Evolutionary conservation across 2,329 filamentous ascomycete genomes (phyloP).

Genomic region (Phyllosticta capitalensis): DNA sequence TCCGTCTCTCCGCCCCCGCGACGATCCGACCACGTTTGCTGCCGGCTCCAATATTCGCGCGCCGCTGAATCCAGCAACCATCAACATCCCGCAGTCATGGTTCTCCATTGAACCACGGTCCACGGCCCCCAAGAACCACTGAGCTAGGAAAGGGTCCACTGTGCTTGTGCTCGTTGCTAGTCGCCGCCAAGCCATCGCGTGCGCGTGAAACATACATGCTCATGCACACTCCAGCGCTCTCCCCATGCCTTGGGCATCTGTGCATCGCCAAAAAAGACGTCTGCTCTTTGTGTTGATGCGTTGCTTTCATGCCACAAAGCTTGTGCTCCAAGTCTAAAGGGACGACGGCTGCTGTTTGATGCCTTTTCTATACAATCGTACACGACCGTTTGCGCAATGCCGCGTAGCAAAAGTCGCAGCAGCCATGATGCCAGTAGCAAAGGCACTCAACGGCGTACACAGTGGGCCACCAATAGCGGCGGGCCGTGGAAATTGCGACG

Average conservation of each 20-base stretch:
- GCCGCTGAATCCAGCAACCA: neutral
- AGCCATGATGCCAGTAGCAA: neutral
- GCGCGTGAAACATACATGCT: neutral
- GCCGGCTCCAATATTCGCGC: neutral
- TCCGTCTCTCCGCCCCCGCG: neutral
- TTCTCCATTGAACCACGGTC: too few species aligned
- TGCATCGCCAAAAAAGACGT: too few species aligned
- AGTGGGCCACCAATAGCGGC: neutral
- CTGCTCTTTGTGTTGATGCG: too few species aligned
- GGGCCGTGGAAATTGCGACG: neutral
- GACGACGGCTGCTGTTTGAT: neutral
- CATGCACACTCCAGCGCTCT: neutral
- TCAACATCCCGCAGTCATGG: neutral
- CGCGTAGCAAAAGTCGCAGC: neutral
- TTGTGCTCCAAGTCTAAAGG: neutral
- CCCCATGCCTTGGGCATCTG: neutral
- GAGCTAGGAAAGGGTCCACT: too few species aligned
- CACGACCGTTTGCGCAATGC: neutral
- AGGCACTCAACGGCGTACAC: neutral
- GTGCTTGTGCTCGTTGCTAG: too few species aligned
- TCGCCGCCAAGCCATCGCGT: neutral
- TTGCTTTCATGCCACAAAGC: neutral
- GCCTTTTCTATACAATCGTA: too few species aligned
- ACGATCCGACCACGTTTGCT: neutral
- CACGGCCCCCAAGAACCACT: too few species aligned